These are phyloP conservation scores for Davidsoniella neocaledoniae DNA, from an alignment of 2,329 filamentous ascomycete species.

Conservation along the genomic window DNA sequence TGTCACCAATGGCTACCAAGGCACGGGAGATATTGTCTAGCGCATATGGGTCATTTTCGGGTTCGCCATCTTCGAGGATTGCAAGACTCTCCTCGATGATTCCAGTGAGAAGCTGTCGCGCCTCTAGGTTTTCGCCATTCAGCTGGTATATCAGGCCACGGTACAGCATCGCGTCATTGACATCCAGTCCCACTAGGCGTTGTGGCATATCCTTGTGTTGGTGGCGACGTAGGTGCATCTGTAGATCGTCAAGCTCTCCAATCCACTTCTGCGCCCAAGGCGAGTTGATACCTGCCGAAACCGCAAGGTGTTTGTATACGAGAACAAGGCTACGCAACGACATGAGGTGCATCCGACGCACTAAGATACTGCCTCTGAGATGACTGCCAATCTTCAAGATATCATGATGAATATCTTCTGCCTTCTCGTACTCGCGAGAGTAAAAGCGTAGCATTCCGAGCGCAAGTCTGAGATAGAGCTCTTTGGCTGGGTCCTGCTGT, in stretches of 20 bases:
- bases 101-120: slow-evolving; percentile 18
- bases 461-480: slow-evolving; percentile 23
- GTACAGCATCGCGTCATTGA: slow-evolving; percentile 26
- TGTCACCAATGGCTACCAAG: slow-evolving; percentile 23
- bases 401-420: slow-evolving; percentile 21
- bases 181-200: slow-evolving; percentile 25
- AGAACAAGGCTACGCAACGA: slow-evolving; percentile 25
- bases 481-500: slow-evolving; percentile 22
- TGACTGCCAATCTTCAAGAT: slow-evolving; percentile 24
- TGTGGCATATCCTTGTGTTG: slow-evolving; percentile 24
- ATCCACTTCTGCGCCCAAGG: slow-evolving; percentile 20
- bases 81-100: slow-evolving; percentile 23
- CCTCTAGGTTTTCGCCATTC: slow-evolving; percentile 16
- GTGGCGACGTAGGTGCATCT: slow-evolving; percentile 22
- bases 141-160: slow-evolving; percentile 23
- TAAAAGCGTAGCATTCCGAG: slow-evolving; percentile 22
- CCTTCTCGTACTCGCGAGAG: slow-evolving; percentile 20
- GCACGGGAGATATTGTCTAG: slow-evolving; percentile 25
- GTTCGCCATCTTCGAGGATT: slow-evolving; percentile 25
- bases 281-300: slow-evolving; percentile 16
- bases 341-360: slow-evolving; percentile 23
- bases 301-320: slow-evolving; percentile 22
- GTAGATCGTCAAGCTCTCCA: slow-evolving; percentile 21
- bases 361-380: slow-evolving; percentile 23
- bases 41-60: slow-evolving; percentile 25